phyloP scores from a whole-genome alignment of 116 monocot genomes.

The Iris pallida region DNA sequence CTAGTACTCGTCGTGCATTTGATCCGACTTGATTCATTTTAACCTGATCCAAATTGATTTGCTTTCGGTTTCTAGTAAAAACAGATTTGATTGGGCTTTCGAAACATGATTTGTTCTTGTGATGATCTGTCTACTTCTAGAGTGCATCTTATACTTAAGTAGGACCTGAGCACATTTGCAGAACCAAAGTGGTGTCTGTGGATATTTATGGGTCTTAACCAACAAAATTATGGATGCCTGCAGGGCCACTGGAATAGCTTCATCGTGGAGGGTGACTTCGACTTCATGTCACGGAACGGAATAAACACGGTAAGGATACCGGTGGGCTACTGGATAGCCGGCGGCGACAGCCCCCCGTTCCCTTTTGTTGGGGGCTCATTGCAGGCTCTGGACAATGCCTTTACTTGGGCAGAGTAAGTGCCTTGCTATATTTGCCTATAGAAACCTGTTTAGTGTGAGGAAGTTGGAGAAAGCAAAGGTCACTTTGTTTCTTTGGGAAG shows the following conservation, averaged over 20 bases:
- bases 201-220: background rate
- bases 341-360: constrained; percentile 43
- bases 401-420: constrained; percentile 67
- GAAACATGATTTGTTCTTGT: background rate
- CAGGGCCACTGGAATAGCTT: constrained; percentile 74
- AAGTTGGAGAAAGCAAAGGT: background rate
- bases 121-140: background rate
- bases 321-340: constrained; percentile 80
- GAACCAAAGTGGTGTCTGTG: background rate
- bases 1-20: too few relatives aligned
- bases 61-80: background rate
- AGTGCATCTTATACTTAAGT: background rate
- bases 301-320: constrained; percentile 63
- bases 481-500: background rate
- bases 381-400: constrained; percentile 63
- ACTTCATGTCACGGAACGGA: constrained; percentile 45
- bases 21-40: too few relatives aligned
- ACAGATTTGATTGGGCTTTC: background rate
- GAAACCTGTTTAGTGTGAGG: background rate
- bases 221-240: background rate
- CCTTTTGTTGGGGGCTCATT: constrained; percentile 71
- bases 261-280: constrained; percentile 66
- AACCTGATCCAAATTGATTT: too few relatives aligned
- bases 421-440: background rate
- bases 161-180: background rate